Base-by-base conservation (phyloP, 179 eudicot genomes). In the Camellia oleifera region DNA sequence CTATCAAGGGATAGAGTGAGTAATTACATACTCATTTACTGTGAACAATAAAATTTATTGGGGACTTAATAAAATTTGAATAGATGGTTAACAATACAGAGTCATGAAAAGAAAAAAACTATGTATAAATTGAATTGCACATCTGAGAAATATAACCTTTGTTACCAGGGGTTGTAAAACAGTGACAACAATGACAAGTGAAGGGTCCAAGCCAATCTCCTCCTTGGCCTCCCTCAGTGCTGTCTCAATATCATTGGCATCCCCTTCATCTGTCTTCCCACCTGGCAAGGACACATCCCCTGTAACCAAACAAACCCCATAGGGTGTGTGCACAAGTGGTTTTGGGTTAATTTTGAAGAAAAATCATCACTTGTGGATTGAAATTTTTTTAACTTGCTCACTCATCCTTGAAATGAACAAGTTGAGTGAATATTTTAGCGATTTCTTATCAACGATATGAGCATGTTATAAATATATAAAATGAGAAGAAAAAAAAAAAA, bases 221-320 rank as follows among this genome's bases (percentile, higher is more conserved):
- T 94, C 98, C 62, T 92, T 81, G 6, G 98, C 98, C 83, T 94
- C 98, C 73, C 97, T 90, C 77, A 91, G 74, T 0, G 98, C 98
- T 17, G 98, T 94, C 60, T 83, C 90, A 13, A 83, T 82, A 46
- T 91, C 91, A 84, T 85, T 82, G 61, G 45, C 80, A 82, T 94
- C 97, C 4, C 91, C 90, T 70, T 94, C 94, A 18, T 94, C 98
- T 80, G 81, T 83, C 79, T 89, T 94, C 62, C 98, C 98, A 61
- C 98, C 98, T 4, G 98, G 97, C 86, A 94, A 88, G 11, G 95
- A 85, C 80, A 94, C 95, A 87, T 94, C 97, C 56, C 97, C 98
- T 94, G 84, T 72, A 84, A 63, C 42, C 75, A 74, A 53, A 82
- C 17, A 72, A 57, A 79, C 45, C 46, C 32, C 62, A 40, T 32